Base-by-base conservation (phyloP, 1,284 basidiomycete genomes). In the Sanguinoderma infundibulare region DNA sequence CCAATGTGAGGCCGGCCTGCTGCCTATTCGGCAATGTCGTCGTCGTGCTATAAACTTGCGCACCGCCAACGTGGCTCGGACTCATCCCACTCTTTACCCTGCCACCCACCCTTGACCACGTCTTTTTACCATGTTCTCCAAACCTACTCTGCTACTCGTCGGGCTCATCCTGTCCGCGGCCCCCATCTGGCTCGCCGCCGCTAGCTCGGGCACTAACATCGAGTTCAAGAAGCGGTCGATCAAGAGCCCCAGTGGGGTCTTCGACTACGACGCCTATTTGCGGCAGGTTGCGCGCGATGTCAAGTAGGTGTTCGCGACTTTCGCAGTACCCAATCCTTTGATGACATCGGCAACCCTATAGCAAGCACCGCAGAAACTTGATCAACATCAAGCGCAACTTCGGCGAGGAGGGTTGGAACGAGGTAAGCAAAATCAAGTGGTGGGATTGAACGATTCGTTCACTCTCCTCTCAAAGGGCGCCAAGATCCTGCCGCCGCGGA, bases 281-380 rank as follows among this genome's bases (percentile, higher is more conserved):
- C 38, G 30, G n/a, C 53, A 55, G 40, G 44, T 46, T n/a, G 53
- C 53, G 2, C 40, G 28, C 36, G 53, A 46, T 34, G 39, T 55
- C 12, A 35, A 46, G 53, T 55, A 32, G 35, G 40, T 55, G 7
- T 12, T 22, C 20, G 9, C 22, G 42, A 2, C 42, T 24, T 5
- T 14, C 42, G n/a, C n/a, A n/a, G 26, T 44, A 14, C 22, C 22
- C 22, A 10, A 4, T 26, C 22, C 8, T 9, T n/a, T 44, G 10
- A 20, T 44, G 42, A 44, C n/a, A 14, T 14, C 22, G 10, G 42
- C 7, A 14, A 14, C 51, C 24, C 12, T 38, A 15, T 44, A 71
- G 69, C 64, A 71, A 71, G 64, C 63, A 71, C 61, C 70, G 69
- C 40, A 58, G 55, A 56, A 71, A 71, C 60, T 35, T 71, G 60